These are phyloP conservation scores for Naumovozyma dairenensis DNA, from an alignment of 805 yeast genomes.

Conservation along the genomic window DNA sequence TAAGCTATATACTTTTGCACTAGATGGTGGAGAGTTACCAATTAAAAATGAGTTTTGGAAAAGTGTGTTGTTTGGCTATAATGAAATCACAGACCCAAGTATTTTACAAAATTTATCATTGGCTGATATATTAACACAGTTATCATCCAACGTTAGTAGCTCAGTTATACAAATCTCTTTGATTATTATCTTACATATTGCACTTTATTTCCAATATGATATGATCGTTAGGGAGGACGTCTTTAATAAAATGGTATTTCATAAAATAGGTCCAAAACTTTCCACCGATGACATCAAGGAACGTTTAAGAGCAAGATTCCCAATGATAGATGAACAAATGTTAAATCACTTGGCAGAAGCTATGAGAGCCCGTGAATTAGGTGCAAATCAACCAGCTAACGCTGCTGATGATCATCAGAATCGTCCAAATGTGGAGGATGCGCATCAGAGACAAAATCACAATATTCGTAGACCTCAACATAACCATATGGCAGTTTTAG, in stretches of 20 bases:
- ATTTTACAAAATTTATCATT: constrained; percentile 6
- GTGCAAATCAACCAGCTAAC: constrained; percentile 8
- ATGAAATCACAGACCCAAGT: constrained; percentile 1
- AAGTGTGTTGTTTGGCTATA: constrained; percentile 22
- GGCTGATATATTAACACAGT: constrained; percentile 7
- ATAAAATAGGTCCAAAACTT: constrained; percentile 44
- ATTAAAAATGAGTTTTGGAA: constrained; percentile 22
- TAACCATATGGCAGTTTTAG: background rate
- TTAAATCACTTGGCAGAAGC: constrained; percentile 21
- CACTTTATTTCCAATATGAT: constrained; percentile 52
- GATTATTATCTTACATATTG: constrained; percentile 34
- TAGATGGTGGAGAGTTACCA: constrained; percentile 45
- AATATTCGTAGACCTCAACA: background rate
- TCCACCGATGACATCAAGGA: constrained; percentile 23
- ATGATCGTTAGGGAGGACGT: constrained; percentile 67
- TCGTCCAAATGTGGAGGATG: constrained; percentile 6
- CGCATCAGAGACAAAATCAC: constrained; percentile 5
- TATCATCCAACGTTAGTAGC: constrained; percentile 17
- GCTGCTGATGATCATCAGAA: constrained; percentile 11
- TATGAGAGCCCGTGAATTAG: constrained; percentile 23
- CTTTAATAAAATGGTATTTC: constrained; percentile 45
- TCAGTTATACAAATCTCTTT: constrained; percentile 31
- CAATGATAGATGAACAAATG: constrained; percentile 27
- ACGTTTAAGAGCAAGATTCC: constrained; percentile 24
- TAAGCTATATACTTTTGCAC: constrained; percentile 43